Evolutionary conservation across 495 filamentous ascomycete species (phyloP).

Genomic region (Tuber calosporum): DNA sequence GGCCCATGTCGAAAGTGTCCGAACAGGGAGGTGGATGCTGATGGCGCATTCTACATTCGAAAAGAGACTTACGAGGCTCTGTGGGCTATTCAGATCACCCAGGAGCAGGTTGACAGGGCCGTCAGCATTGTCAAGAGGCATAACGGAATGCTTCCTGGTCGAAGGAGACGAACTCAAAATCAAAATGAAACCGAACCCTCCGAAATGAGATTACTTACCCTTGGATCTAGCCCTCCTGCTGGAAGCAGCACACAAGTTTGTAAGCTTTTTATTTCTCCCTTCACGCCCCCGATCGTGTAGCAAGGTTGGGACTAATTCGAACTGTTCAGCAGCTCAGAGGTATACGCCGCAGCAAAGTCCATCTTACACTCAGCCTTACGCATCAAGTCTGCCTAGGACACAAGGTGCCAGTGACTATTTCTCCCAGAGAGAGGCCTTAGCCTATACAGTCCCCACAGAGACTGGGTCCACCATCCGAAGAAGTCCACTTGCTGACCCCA

Average conservation of each 20-base stretch:
- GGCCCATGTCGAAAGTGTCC: constrained; percentile 22
- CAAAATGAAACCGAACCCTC: constrained; percentile 10
- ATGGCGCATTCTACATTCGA: constrained; percentile 27
- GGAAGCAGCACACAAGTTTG: not conserved
- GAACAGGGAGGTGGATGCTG: constrained; percentile 13
- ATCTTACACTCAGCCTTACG: constrained; percentile 8
- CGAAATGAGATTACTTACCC: not conserved
- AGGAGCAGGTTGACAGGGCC: constrained; percentile 32
- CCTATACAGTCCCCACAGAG: not conserved
- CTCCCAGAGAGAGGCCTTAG: not conserved
- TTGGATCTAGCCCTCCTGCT: not conserved
- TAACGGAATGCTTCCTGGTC: constrained; percentile 25
- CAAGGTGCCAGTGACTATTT: constrained; percentile 19
- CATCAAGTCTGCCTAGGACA: constrained; percentile 16
- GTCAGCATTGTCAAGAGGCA: constrained; percentile 27
- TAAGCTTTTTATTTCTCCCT: not conserved
- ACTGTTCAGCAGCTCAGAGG: constrained; percentile 9
- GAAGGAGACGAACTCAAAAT: constrained; percentile 29
- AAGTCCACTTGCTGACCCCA: constrained; percentile 11
- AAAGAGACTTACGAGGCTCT: constrained; percentile 31
- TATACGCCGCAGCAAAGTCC: constrained; percentile 14
- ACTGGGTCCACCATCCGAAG: not conserved
- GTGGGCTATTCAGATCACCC: constrained; percentile 33
- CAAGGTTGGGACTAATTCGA: not conserved
- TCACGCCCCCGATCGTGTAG: not conserved